phyloP scores from a whole-genome alignment of 495 filamentous ascomycete species.

The Podospora bellae-mahoneyi region DNA sequence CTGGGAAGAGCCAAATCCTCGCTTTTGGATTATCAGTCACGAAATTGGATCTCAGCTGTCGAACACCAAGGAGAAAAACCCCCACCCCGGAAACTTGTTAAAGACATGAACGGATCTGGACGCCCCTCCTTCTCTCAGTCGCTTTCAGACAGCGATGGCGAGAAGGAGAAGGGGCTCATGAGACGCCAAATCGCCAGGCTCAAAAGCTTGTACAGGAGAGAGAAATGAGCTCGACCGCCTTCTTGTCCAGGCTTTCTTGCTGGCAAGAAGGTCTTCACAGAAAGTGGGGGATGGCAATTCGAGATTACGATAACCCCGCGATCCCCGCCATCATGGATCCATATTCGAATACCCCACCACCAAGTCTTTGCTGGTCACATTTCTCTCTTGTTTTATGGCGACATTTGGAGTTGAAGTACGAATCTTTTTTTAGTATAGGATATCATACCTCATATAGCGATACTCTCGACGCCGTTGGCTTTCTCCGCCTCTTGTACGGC shows the following conservation, averaged over 20 bases:
- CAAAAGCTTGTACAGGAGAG: slow-evolving; percentile 28
- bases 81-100: slow-evolving; percentile 31
- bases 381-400: not conserved
- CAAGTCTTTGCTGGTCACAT: not conserved
- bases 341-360: not conserved
- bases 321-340: not conserved
- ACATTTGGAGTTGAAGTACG: not conserved
- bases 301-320: not conserved
- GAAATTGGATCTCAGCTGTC: slow-evolving; percentile 26
- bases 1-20: slow-evolving; percentile 9
- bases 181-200: slow-evolving; percentile 28
- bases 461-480: not conserved
- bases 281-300: not conserved
- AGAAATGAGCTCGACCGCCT: slow-evolving; percentile 17
- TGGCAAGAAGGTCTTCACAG: not conserved
- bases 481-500: not conserved
- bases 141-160: slow-evolving; percentile 28
- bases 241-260: not conserved
- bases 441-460: not conserved
- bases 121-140: slow-evolving; percentile 29
- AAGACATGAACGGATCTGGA: slow-evolving; percentile 29
- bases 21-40: slow-evolving; percentile 12
- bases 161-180: slow-evolving; percentile 29
- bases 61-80: slow-evolving; percentile 26
- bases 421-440: not conserved